Base-by-base conservation (phyloP, 1,284 basidiomycete genomes). In the Cryptococcus sp. region DNA sequence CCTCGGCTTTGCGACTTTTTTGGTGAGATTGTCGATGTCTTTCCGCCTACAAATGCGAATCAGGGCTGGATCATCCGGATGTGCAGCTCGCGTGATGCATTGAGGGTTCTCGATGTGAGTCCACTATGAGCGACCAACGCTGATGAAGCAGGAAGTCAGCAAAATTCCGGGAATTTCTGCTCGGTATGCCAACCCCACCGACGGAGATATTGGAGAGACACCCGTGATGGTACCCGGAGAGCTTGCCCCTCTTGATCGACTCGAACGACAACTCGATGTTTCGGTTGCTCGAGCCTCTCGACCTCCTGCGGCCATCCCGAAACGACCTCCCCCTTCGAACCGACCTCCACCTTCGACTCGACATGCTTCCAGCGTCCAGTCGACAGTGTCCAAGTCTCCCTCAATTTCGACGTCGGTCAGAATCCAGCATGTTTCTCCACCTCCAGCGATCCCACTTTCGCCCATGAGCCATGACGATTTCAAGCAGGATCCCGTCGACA, bases 1-100 rank as follows among this genome's bases (percentile, higher is more conserved):
- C 59, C 59, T 3, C 25, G 31, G 2, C 50, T 69, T 4, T 59
- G 59, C 31, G 54, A 63, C 18, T 58, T 39, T 49, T 63, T 61
- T 26, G 58, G 47, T 1, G 67, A 69, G n/a, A 46, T 65, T 9
- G 41, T 51, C 18, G 53, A 62, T 4, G 45, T 56, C 14, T 25
- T 43, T 35, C 54, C 60, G 10, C 53, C 59, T 4, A 57, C 25
- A 12, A 34, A 12, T 12, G 36, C 28, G 4, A 38, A 40, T 16
- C 47, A 45, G 22, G 51, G 56, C 5, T 57, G 56, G 65, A 35
- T 65, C 32, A 53, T 58, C 45, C 31, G 51, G 2, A 56, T 55
- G 12, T 44, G 42, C 41, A 53, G 48, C 14, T 38, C 34, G 0
- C 21, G 26, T 12, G 60, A 62, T 19, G 56, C 50, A 5, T n/a